Evolutionary conservation across 495 filamentous ascomycete genomes (phyloP).

Genomic region (Penicillium cataractarum): DNA sequence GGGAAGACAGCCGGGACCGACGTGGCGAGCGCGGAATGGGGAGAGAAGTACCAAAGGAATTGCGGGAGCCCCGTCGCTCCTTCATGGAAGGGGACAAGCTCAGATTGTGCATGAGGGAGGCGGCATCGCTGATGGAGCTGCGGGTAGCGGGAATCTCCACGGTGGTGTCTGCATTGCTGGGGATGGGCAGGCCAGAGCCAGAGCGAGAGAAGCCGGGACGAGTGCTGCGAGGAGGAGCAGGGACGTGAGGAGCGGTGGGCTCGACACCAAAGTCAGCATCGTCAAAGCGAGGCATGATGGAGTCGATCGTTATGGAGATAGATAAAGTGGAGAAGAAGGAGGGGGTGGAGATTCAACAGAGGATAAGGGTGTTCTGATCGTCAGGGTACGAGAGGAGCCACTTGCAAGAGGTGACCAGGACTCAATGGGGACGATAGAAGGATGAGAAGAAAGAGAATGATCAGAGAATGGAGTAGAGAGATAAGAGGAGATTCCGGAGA

Average conservation of each 20-base stretch:
- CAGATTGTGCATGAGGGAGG: slow-evolving; percentile 74
- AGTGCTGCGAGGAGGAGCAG: slow-evolving; percentile 24
- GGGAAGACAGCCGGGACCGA: slow-evolving; percentile 65
- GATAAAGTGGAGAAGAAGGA: slow-evolving; percentile 8
- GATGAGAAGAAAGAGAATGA: not conserved
- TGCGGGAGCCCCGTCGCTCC: slow-evolving; percentile 69
- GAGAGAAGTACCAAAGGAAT: slow-evolving; percentile 77
- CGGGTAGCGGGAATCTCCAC: slow-evolving; percentile 74
- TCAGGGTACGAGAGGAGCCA: not conserved
- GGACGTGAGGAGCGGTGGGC: slow-evolving; percentile 17
- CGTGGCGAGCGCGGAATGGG: slow-evolving; percentile 76
- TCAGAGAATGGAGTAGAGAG: not conserved
- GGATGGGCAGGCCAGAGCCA: slow-evolving; percentile 47
- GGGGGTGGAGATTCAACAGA: slow-evolving; percentile 1
- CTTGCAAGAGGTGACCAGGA: not conserved
- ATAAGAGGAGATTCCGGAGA: not conserved
- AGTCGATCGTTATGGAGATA: slow-evolving; percentile 3
- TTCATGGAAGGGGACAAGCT: slow-evolving; percentile 67
- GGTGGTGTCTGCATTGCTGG: slow-evolving; percentile 52
- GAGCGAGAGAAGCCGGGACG: not conserved
- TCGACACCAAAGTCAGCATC: slow-evolving; percentile 57
- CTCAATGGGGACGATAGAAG: not conserved
- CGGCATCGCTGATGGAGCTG: slow-evolving; percentile 69
- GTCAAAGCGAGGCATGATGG: slow-evolving; percentile 66
- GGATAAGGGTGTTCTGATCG: not conserved